Conservation (phyloP, 129 eudicot genomes). For the Chrysanthemum seticuspe region DNA sequence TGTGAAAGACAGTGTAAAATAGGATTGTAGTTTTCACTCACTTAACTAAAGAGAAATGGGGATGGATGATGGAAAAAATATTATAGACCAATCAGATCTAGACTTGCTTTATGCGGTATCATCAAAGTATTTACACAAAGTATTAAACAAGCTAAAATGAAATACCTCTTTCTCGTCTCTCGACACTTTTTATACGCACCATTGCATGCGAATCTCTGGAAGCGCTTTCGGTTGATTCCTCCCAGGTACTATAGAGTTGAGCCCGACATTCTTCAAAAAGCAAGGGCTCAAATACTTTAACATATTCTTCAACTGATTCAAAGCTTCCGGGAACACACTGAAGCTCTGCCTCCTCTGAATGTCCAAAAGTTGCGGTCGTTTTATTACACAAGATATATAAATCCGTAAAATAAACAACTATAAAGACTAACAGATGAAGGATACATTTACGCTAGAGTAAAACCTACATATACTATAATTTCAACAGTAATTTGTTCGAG, state of each 20-base stretch:
- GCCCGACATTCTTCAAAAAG: slow-evolving; percentile 99
- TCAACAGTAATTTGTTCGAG: slow-evolving; percentile 15
- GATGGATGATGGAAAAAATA: no score
- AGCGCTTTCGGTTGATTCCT: slow-evolving; percentile 66
- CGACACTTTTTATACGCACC: slow-evolving; percentile 73
- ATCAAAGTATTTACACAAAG: background rate
- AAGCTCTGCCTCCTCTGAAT: slow-evolving; percentile 95
- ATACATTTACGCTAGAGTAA: slow-evolving; percentile 7
- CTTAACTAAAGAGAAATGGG: no score
- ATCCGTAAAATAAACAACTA: slow-evolving; percentile 9
- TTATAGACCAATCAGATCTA: background rate
- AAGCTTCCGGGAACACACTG: slow-evolving; percentile 90
- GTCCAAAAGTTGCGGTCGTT: slow-evolving; percentile 25
- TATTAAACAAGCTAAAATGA: background rate
- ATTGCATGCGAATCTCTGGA: slow-evolving; percentile 66
- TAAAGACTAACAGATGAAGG: slow-evolving; percentile 4
- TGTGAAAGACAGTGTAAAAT: no score
- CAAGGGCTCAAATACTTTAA: slow-evolving; percentile 91
- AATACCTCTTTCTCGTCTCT: slow-evolving; percentile 93
- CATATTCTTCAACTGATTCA: slow-evolving; percentile 91
- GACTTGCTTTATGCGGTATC: background rate
- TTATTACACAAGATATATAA: slow-evolving; percentile 19
- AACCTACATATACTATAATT: slow-evolving; percentile 6
- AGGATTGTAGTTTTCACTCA: no score
- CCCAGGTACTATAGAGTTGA: slow-evolving; percentile 97